Base-by-base conservation (phyloP, 2,329 filamentous ascomycete genomes). In the Sporothrix sp. region DNA sequence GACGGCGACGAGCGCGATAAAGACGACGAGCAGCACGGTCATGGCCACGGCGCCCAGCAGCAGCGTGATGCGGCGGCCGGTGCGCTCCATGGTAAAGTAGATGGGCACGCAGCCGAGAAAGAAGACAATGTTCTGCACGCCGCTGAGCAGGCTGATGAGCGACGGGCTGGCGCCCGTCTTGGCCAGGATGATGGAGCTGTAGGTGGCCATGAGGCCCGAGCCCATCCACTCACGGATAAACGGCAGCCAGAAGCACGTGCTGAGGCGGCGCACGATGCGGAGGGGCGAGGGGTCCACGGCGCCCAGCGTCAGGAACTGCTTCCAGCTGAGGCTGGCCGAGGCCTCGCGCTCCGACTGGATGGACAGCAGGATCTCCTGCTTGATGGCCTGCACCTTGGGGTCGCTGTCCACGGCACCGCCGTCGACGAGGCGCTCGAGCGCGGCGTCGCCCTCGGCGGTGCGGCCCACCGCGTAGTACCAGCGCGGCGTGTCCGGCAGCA, bases 361-460 rank as follows among this genome's bases (percentile, higher is more conserved):
- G 11, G 48, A 28, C 9, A 20, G 3, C 39, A 50, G 30, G n/a
- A 50, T 44, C 16, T 97, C 91, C 50, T 85, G 8, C 30, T 35
- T 35, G 11, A 23, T 35, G 5, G 13, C 16, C 39, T 44, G 39
- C 7, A 50, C 38, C 13, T 13, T 10, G 1, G 3, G 9, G 11
- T 36, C 25, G 7, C 5, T n/a, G 10, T 13, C 9, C 5, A 10
- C 10, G 38, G 23, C 38, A 6, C 13, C 16, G 2, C 7, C 8
- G 32, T 50, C 48, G 7, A 10, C 7, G 8, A 50, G 25, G 3
- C 14, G 32, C 6, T 3, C 14, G 3, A 50, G 33, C 7, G 39
- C 25, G 8, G 20, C 39, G 25, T 50, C 48, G 30, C 48, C 48
- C 25, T 50, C 48, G 14, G 35, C 48, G 7, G 30, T n/a, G 7